phyloP scores from a whole-genome alignment of 768 basidiomycete species.

The Leucocoprinus birnbaumii region DNA sequence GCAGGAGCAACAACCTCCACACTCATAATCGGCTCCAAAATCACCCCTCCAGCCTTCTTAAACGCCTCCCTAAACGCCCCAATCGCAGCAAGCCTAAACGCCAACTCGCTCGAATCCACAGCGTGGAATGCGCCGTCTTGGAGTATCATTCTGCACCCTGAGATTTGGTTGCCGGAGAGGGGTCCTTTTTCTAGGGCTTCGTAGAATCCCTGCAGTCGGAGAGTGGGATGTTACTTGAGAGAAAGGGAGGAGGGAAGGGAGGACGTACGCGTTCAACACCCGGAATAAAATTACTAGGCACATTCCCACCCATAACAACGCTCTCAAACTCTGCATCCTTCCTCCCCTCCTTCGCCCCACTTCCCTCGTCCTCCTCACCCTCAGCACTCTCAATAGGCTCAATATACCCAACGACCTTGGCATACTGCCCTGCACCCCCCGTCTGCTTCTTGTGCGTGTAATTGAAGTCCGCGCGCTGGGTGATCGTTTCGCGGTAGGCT shows the following conservation, averaged over 20 bases:
- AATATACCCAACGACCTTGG: conserved; percentile 85
- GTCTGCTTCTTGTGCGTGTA: conserved; percentile 99
- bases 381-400: too few species aligned
- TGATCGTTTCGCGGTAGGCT: conserved; percentile 94
- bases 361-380: too few species aligned
- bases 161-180: conserved; percentile 84
- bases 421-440: conserved; percentile 96
- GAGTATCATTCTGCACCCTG: conserved; percentile 82
- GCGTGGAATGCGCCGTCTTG: conserved; percentile 91
- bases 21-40: conserved; percentile 98
- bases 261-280: too few species aligned
- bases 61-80: conserved; percentile 93
- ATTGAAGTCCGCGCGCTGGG: conserved; percentile 74
- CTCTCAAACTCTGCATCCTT: conserved; percentile 86
- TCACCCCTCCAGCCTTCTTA: conserved; percentile 68
- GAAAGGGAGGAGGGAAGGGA: too few species aligned
- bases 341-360: conserved; percentile 65
- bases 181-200: conserved; percentile 92
- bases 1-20: conserved; percentile 95
- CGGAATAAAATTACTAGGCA: conserved; percentile 90
- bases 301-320: conserved; percentile 86
- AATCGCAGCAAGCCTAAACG: conserved; percentile 88
- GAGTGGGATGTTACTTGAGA: too few species aligned
- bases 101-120: conserved; percentile 95
- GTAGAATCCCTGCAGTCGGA: conserved; percentile 82